These are phyloP conservation scores for Phytophthora podocarpi DNA, from an alignment of 352 stramenopile species.

Conservation along the genomic window DNA sequence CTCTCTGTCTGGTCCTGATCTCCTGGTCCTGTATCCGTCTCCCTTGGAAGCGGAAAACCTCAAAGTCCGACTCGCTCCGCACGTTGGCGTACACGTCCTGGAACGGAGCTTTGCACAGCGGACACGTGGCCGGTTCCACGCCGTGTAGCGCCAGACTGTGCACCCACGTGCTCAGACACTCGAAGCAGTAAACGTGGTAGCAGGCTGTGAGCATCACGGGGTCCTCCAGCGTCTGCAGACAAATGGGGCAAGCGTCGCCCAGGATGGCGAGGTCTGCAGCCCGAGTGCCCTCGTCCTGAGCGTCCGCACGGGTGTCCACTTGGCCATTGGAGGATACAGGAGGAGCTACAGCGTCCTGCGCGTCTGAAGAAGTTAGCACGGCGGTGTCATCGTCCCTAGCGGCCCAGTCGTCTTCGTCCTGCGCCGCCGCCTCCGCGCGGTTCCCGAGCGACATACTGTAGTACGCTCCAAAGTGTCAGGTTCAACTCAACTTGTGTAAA, in stretches of 20 bases:
- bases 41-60: slow-evolving; percentile 57
- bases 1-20: slow-evolving; percentile 13
- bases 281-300: slow-evolving; percentile 20
- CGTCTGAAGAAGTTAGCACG: slow-evolving; percentile 20
- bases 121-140: slow-evolving; percentile 56
- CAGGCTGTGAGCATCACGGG: slow-evolving; percentile 64
- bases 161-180: slow-evolving; percentile 69
- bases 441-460: slow-evolving; percentile 47
- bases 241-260: slow-evolving; percentile 75
- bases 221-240: slow-evolving; percentile 59
- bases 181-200: slow-evolving; percentile 78
- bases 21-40: slow-evolving; percentile 4
- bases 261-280: slow-evolving; percentile 59
- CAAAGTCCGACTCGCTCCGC: slow-evolving; percentile 65
- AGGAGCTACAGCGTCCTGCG: slow-evolving; percentile 18
- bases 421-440: slow-evolving; percentile 24
- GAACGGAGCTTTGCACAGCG: slow-evolving; percentile 73
- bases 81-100: slow-evolving; percentile 64
- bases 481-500: too few relatives aligned
- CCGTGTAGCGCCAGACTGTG: slow-evolving; percentile 63
- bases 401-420: slow-evolving; percentile 61
- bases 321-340: slow-evolving; percentile 35
- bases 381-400: slow-evolving; percentile 28
- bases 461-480: background rate
- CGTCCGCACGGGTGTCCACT: slow-evolving; percentile 10